These are phyloP conservation scores for Botrytis medusae DNA, from an alignment of 2,329 filamentous ascomycete genomes.

Conservation along the genomic window DNA sequence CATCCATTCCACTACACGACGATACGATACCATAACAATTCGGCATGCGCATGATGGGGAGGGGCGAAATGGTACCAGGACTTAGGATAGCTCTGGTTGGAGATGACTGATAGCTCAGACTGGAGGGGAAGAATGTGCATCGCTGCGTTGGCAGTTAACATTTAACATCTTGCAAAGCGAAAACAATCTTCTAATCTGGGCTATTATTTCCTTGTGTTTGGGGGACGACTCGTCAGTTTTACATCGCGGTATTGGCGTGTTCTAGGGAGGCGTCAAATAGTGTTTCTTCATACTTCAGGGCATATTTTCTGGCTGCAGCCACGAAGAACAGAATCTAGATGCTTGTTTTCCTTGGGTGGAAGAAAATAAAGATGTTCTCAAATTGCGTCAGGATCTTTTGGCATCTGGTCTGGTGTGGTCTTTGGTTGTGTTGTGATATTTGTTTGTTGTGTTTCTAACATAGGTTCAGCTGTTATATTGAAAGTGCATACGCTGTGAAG, in stretches of 20 bases:
- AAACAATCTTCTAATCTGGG: constrained; percentile 20
- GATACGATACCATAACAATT: constrained; percentile 16
- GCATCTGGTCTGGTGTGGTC: neutral
- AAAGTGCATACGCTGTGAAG: neutral
- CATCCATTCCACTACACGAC: constrained; percentile 8
- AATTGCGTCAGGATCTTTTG: neutral
- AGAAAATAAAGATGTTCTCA: constrained; percentile 14
- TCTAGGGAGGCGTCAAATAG: constrained; percentile 33
- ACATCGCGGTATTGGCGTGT: constrained; percentile 29
- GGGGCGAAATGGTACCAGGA: constrained; percentile 2
- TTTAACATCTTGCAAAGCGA: constrained; percentile 22
- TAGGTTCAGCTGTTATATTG: neutral
- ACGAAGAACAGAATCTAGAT: constrained; percentile 24
- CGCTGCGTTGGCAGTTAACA: constrained; percentile 2
- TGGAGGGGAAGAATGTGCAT: neutral
- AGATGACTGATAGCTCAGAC: neutral
- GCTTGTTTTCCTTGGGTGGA: constrained; percentile 6
- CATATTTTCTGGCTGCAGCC: constrained; percentile 22
- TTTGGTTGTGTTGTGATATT: neutral
- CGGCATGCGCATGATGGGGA: constrained; percentile 1
- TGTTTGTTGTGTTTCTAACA: constrained; percentile 13
- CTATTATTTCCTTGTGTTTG: constrained; percentile 21
- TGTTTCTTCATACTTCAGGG: constrained; percentile 27
- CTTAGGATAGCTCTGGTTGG: constrained; percentile 9
- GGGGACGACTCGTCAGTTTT: constrained; percentile 28